Conservation (phyloP, 2,329 filamentous ascomycete genomes). For the Calonectria honghensis region DNA sequence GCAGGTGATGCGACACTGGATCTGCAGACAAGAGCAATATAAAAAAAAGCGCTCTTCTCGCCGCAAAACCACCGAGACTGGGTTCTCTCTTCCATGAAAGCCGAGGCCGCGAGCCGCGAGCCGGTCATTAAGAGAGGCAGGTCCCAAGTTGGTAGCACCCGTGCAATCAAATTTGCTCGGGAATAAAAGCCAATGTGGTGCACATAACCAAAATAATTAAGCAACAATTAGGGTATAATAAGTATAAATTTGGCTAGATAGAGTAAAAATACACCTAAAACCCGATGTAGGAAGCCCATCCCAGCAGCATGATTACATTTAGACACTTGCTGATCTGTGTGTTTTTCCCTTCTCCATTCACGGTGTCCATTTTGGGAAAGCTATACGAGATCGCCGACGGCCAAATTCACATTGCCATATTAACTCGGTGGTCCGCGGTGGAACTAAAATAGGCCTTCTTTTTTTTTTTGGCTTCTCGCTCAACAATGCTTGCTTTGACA, state of each 20-base stretch:
- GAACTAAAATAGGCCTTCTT: neutral
- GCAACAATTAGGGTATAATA: neutral
- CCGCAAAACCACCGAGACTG: conserved; percentile 44
- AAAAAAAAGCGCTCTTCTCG: conserved; percentile 37
- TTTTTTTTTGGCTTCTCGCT: neutral
- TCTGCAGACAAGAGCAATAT: conserved; percentile 6
- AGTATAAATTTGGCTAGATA: conserved; percentile 2
- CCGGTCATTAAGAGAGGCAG: conserved; percentile 3
- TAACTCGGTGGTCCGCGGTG: neutral
- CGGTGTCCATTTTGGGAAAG: conserved; percentile 33
- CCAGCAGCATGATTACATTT: conserved; percentile 10
- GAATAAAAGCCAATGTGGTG: neutral
- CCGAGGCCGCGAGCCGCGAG: neutral
- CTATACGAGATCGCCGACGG: conserved; percentile 38
- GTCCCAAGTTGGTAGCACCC: too few relatives aligned
- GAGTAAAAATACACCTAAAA: neutral
- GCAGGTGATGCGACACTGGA: conserved; percentile 28
- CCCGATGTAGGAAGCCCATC: neutral
- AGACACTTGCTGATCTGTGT: conserved; percentile 45
- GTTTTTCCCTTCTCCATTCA: neutral
- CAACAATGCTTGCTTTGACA: neutral
- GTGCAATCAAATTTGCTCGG: neutral
- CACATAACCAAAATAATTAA: neutral
- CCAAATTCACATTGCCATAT: conserved; percentile 13
- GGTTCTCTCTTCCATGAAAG: neutral